Base-by-base conservation (phyloP, 305 asterid species). In the Plantago coronopus region DNA sequence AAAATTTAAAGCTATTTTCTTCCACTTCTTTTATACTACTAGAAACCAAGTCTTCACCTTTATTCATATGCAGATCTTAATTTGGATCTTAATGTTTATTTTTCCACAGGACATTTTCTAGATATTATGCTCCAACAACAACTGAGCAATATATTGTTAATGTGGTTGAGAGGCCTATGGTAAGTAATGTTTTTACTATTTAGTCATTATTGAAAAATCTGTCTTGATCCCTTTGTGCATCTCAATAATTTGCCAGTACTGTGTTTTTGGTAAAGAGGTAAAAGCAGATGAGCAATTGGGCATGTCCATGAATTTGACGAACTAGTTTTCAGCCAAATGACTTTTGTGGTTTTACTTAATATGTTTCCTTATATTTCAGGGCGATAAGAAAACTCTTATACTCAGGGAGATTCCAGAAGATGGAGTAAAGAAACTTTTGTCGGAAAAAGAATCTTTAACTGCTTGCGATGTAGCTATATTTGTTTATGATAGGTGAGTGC, bases 331-430 rank as follows among this genome's bases (percentile, higher is more conserved):
- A 3, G 3, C 6, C 6, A 27, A 7, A 25, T 25, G 2, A 2
- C n/a, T 62, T 48, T 42, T 40, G 67, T 20, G 15, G 47, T 29
- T 46, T 27, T 34, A 10, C 42, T 21, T 49, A 58, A 17, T 64
- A 64, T 65, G 61, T 65, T 67, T 47, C 49, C 21, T n/a, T n/a
- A 53, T 23, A 53, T 53, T 71, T 78, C 95, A 89, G 99, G 97
- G 96, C 61, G 67, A 68, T 53, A 82, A 67, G 83, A 93, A 78
- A 71, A 85, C 86, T 46, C 95, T 94, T 70, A 83, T 94, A 44
- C 87, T 89, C 67, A 77, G 79, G 55, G 99, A 94, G 82, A 84
- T 94, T 78, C 95, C 94, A 48, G 97, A 89, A 76, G 95, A 83
- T 61, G 95, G 75, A 62, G 84, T 84, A 60, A 84, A 82, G 71